Evolutionary conservation across 352 stramenopile species (phyloP).

Genomic region (Thalassiosira livingstoniorum): DNA sequence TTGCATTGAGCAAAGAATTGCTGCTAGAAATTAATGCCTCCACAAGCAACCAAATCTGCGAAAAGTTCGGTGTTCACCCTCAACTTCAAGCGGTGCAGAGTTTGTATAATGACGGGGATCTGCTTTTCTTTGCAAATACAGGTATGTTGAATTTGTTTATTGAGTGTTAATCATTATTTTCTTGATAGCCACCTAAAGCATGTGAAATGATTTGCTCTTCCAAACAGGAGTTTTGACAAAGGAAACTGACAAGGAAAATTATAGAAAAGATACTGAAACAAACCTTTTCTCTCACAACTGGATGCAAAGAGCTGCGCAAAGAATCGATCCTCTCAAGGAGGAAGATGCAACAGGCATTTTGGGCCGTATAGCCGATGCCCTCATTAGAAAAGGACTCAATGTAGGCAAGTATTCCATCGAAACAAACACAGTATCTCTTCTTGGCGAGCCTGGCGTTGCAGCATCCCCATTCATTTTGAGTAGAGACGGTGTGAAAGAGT

Average conservation of each 20-base stretch:
- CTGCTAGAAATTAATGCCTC: constrained; percentile 62
- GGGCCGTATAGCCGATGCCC: constrained; percentile 57
- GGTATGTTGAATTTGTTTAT: constrained; percentile 58
- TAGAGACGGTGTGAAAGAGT: constrained; percentile 6
- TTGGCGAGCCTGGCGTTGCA: background rate
- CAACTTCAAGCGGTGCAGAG: constrained; percentile 44
- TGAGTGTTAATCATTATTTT: constrained; percentile 35
- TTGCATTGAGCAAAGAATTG: constrained; percentile 43
- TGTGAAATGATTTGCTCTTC: too few species aligned
- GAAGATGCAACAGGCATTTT: constrained; percentile 58
- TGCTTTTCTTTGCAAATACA: constrained; percentile 74
- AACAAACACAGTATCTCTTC: background rate
- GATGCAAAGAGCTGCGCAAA: constrained; percentile 50
- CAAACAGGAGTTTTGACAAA: constrained; percentile 36
- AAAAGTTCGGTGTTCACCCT: constrained; percentile 66
- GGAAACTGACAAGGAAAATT: constrained; percentile 45
- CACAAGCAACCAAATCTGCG: constrained; percentile 35
- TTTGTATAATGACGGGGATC: constrained; percentile 68
- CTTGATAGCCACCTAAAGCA: constrained; percentile 9
- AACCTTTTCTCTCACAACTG: constrained; percentile 73
- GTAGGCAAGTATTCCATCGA: constrained; percentile 8
- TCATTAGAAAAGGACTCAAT: constrained; percentile 38
- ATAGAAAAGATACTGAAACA: constrained; percentile 28
- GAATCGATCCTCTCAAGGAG: constrained; percentile 43
- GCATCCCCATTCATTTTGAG: constrained; percentile 11